Percentiles rank a stretch among this genome's conserved stretches.
Evolutionary conservation across 768 basidiomycete genomes (phyloP).

Genomic region (Hygrophorus russula): DNA sequence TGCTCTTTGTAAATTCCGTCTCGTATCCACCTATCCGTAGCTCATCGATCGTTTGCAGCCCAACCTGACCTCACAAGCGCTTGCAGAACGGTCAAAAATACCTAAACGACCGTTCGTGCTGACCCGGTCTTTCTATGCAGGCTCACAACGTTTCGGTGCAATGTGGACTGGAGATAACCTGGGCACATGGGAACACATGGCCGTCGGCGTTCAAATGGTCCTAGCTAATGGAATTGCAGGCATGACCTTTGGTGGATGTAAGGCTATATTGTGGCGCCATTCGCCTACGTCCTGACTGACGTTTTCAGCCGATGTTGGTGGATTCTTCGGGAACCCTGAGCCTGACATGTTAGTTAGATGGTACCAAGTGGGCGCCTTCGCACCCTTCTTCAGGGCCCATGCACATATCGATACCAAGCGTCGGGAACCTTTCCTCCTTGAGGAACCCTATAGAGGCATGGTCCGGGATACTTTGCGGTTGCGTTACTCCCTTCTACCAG

Average conservation of each 20-base stretch:
- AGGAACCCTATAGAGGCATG: slow-evolving; percentile 81
- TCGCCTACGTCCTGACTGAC: neutral
- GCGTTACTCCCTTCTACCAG: slow-evolving; percentile 76
- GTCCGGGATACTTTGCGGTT: slow-evolving; percentile 70
- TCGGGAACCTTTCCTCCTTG: slow-evolving; percentile 87
- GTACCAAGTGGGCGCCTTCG: slow-evolving; percentile 94
- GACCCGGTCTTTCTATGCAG: slow-evolving; percentile 89
- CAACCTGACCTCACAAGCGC: slow-evolving; percentile 73
- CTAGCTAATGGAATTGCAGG: slow-evolving; percentile 82
- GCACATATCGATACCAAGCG: slow-evolving; percentile 97
- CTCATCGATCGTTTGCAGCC: slow-evolving; percentile 33
- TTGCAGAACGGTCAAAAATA: slow-evolving; percentile 61
- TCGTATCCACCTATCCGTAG: neutral
- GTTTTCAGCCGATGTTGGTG: slow-evolving; percentile 83
- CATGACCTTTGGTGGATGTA: slow-evolving; percentile 86
- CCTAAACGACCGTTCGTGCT: slow-evolving; percentile 89
- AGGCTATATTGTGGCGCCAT: slow-evolving; percentile 18
- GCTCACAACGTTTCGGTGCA: slow-evolving; percentile 90
- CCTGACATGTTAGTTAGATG: slow-evolving; percentile 93
- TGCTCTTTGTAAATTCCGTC: slow-evolving; percentile 62
- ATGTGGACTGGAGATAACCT: slow-evolving; percentile 99
- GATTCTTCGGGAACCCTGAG: slow-evolving; percentile 96
- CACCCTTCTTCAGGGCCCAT: slow-evolving; percentile 97
- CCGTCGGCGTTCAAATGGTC: slow-evolving; percentile 88
- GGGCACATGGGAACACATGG: slow-evolving; percentile 97